Evolutionary conservation across 306 rosid genomes (phyloP), one percentile per base, ranked within the genome.

Genomic region (Vicia sativa): DNA sequence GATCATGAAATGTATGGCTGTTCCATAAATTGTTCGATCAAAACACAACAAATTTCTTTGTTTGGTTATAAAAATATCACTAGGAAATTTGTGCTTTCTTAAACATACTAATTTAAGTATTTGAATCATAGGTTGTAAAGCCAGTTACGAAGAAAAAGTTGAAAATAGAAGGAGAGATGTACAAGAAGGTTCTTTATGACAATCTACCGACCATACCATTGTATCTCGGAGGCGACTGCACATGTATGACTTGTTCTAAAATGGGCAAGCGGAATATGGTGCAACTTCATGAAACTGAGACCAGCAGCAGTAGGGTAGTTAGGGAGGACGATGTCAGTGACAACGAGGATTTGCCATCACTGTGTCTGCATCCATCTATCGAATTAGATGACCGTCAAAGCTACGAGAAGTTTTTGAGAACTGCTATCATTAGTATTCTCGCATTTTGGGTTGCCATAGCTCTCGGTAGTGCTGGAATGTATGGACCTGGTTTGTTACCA

Each of bases 151-250:
- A 79, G 71, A 79, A 88, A 67, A 93, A 93, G 83, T 76, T 93
- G 84, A 90, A 75, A 77, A 72, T 93, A 74, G 87, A 45, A 74
- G 97, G 99, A 62, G 84, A 81, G 43, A 76, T 55, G 82, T 83
- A 83, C 72, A 68, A 38, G 65, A 87, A 79, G 78, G 83, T 81
- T 71, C 89, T 95, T 21, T 53, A 56, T 35, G 96, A 95, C 65
- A 48, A 77, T 81, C 80, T 90, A 42, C 52, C 50, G 12, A 73
- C 73, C 26, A 76, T 84, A 23, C 97, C 99, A 15, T 77, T 79
- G 29, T 95, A 78, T 78, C 90, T 95, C 55, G 95, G 88, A 68
- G 97, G 99, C 56, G 31, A 77, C 63, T 95, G 99, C 86, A 44
- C 74, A 37, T 95, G 97, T 84, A 34, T 44, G 66, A 74, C 50